phyloP scores from a whole-genome alignment of 2,329 filamentous ascomycete genomes.

The Hypocreales sp. region DNA sequence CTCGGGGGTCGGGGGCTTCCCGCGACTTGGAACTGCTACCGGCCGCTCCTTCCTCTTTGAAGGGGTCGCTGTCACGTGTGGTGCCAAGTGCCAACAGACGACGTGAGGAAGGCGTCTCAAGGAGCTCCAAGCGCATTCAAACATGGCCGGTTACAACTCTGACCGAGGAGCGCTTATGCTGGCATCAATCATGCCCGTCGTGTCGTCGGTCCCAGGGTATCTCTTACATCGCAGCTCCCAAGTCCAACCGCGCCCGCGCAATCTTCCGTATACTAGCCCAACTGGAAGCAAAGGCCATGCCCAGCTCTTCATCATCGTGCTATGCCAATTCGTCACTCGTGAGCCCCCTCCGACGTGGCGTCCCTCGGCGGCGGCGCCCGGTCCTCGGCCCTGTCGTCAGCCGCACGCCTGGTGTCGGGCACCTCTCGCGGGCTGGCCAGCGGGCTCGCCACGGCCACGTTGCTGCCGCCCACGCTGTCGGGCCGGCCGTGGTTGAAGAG shows the following conservation, averaged over 20 bases:
- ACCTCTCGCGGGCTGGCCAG: conserved; percentile 41
- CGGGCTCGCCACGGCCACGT: conserved; percentile 45
- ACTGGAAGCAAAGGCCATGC: background rate
- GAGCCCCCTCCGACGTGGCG: background rate
- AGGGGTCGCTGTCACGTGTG: too few species aligned
- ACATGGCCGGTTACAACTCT: too few species aligned
- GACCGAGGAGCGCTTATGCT: too few species aligned
- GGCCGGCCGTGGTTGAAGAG: conserved; percentile 61
- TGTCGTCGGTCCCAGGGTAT: background rate
- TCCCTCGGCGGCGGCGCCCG: background rate
- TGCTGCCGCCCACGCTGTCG: conserved; percentile 69
- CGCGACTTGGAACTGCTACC: too few species aligned
- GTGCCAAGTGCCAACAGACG: too few species aligned
- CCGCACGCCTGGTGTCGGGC: conserved; percentile 18
- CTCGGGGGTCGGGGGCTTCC: too few species aligned
- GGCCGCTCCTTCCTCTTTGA: too few species aligned
- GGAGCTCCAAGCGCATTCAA: too few species aligned
- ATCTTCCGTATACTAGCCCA: background rate
- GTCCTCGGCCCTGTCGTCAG: conserved; percentile 12
- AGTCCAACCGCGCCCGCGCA: too few species aligned
- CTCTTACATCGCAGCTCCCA: background rate
- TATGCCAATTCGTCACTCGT: conserved; percentile 1
- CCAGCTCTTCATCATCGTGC: too few species aligned
- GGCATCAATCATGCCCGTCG: too few species aligned
- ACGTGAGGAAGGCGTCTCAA: too few species aligned